Conservation (phyloP, 805 yeast genomes). For the Ogataea trehalophila region DNA sequence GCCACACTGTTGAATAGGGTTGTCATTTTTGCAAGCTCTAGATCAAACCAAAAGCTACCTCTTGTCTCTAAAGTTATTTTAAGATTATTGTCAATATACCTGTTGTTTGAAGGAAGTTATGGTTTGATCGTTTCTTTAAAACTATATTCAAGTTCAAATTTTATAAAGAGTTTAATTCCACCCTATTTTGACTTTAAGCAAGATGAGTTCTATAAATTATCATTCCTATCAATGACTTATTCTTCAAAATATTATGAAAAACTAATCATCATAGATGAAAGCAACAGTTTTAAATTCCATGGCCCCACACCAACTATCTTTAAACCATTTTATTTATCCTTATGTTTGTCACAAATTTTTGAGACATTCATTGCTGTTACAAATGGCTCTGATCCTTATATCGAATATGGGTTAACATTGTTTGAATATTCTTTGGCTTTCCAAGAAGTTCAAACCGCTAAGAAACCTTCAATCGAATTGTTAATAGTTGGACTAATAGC, state of each 20-base stretch:
- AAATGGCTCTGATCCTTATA: conserved; percentile 50
- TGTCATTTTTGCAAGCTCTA: conserved; percentile 50
- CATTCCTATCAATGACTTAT: conserved; percentile 28
- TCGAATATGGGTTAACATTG: conserved; percentile 65
- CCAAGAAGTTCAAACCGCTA: conserved; percentile 58
- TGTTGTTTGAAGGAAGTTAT: conserved; percentile 30
- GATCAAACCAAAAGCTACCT: conserved; percentile 36
- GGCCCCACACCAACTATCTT: conserved; percentile 47
- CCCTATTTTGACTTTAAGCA: conserved; percentile 22
- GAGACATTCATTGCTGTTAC: conserved; percentile 62
- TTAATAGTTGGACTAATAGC: conserved; percentile 51
- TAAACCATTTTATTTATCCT: conserved; percentile 54
- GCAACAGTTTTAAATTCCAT: conserved; percentile 16
- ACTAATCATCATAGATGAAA: neutral
- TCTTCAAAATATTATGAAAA: conserved; percentile 16
- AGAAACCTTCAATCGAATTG: conserved; percentile 49
- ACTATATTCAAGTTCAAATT: conserved; percentile 15
- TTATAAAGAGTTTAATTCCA: conserved; percentile 10
- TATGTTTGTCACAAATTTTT: conserved; percentile 57
- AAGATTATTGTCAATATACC: conserved; percentile 34
- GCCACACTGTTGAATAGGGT: conserved; percentile 57
- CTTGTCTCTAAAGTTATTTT: conserved; percentile 28
- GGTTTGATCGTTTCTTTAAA: conserved; percentile 33
- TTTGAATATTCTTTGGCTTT: conserved; percentile 75
- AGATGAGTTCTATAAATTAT: conserved; percentile 14